Base-by-base conservation (phyloP, 805 yeast genomes). In the Saturnispora sekii region DNA sequence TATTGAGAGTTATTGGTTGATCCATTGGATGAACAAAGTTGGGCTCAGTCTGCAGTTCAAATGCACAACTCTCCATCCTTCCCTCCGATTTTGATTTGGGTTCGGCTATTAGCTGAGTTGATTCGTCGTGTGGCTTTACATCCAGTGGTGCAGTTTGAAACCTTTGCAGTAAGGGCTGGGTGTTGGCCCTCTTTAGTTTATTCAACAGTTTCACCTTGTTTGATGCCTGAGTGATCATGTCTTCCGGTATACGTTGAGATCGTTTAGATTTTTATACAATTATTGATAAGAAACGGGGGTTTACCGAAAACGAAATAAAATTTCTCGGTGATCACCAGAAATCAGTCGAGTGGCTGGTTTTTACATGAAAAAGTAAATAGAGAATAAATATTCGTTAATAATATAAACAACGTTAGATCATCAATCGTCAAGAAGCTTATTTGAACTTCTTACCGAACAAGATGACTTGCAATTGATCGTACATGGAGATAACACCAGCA, bases 401-500 rank as follows among this genome's bases (percentile, higher is more conserved):
- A 37, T 42, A 42, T 43, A 36, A 43, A 43, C 45, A 43, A 42
- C 30, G 45, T 43, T 43, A 36, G 32, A 14, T 30, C 17, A 35
- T 34, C 28, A 28, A 34, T 34, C 38, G 44, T 50, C 37, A 60
- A 55, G 31, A 50, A 48, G 60, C 55, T 68, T 72, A 76, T 74
- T 81, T 73, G 81, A 86, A 88, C 75, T 87, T 86, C 86, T 88
- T 87, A 74, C 97, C 97, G 73, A 88, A 87, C 63, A 89, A 49
- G 79, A 88, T 81, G 74, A 88, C 72, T 77, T 88, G 96, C 71
- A 88, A 77, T 77, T 88, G 95, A 74, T 89, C 97, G 79, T 89
- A 88, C 79, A 89, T 66, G 77, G 97, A 88, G 72, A 88, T 86
- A 64, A 89, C 97, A 85, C 96, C 96, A 68, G 97, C 97, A 81